Conservation (phyloP, 345 rosid genomes). For the Gossypium anomalum region DNA sequence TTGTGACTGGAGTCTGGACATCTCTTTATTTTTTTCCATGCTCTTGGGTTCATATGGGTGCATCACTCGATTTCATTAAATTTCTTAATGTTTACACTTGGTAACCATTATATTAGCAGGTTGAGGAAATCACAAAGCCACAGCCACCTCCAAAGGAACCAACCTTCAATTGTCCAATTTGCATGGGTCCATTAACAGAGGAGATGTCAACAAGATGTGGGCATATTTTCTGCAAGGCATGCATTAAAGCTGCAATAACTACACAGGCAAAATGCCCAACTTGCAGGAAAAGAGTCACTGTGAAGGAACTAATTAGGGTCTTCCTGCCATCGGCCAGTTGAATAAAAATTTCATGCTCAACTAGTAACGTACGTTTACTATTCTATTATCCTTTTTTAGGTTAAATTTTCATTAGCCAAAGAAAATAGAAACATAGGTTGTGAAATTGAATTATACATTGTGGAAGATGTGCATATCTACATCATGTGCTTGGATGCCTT, state of each 20-base stretch:
- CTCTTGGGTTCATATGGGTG: background rate
- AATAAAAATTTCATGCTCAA: constrained; percentile 22
- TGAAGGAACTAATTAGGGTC: constrained; percentile 68
- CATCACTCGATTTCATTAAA: background rate
- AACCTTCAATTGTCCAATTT: constrained; percentile 82
- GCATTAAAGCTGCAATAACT: constrained; percentile 60
- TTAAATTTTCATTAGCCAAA: background rate
- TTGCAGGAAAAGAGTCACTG: constrained; percentile 68
- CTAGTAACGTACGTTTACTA: constrained; percentile 25
- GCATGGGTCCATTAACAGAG: constrained; percentile 68
- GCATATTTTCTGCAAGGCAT: constrained; percentile 81
- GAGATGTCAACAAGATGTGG: constrained; percentile 92
- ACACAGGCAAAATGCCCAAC: constrained; percentile 75
- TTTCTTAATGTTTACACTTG: constrained; percentile 10
- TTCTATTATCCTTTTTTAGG: background rate
- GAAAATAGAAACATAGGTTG: background rate
- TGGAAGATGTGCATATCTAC: background rate
- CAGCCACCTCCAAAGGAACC: constrained; percentile 61
- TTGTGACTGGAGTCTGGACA: background rate
- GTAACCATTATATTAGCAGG: constrained; percentile 25
- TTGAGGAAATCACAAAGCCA: constrained; percentile 19
- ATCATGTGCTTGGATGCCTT: background rate
- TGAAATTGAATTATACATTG: background rate
- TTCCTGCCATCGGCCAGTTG: constrained; percentile 74
- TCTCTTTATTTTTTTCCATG: background rate